Conservation (phyloP, 2,329 filamentous ascomycete genomes). For the Chaetoscypha palmicola region DNA sequence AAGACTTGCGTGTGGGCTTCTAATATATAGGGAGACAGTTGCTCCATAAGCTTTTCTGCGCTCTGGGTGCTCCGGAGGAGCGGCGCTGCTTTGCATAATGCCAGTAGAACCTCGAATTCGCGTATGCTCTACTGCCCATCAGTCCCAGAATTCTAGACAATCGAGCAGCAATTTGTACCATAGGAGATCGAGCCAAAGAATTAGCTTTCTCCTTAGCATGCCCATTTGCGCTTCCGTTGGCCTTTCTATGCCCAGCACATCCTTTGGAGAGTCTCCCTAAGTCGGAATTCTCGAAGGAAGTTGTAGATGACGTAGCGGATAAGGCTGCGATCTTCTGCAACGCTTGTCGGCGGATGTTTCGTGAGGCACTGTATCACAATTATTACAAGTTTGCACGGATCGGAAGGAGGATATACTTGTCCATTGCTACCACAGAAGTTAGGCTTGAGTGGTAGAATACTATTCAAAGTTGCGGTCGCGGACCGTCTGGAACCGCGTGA, state of each 20-base stretch:
- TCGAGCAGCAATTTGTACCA: slow-evolving; percentile 39
- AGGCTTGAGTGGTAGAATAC: neutral
- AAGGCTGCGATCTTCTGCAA: slow-evolving; percentile 59
- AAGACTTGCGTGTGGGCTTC: slow-evolving; percentile 78
- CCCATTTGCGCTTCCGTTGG: slow-evolving; percentile 43
- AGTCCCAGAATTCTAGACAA: slow-evolving; percentile 6
- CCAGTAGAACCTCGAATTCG: slow-evolving; percentile 86
- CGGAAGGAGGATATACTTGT: slow-evolving; percentile 13
- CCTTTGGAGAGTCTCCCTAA: slow-evolving; percentile 55
- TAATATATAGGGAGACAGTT: slow-evolving; percentile 76
- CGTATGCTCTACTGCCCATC: slow-evolving; percentile 58
- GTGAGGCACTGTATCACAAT: slow-evolving; percentile 31
- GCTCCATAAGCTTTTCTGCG: slow-evolving; percentile 70
- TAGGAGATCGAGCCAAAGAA: slow-evolving; percentile 49
- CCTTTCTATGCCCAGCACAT: slow-evolving; percentile 41
- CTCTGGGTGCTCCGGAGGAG: slow-evolving; percentile 62
- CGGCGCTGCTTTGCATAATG: slow-evolving; percentile 84
- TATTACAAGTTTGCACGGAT: slow-evolving; percentile 11
- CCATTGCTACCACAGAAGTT: slow-evolving; percentile 14
- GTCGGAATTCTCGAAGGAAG: slow-evolving; percentile 54
- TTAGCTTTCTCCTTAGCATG: slow-evolving; percentile 34
- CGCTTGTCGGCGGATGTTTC: slow-evolving; percentile 54
- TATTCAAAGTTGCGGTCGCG: neutral
- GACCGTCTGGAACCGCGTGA: neutral
- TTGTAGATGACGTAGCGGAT: slow-evolving; percentile 47